Conservation (phyloP, 2,329 filamentous ascomycete genomes). For the Rhynchosporium secalis region DNA sequence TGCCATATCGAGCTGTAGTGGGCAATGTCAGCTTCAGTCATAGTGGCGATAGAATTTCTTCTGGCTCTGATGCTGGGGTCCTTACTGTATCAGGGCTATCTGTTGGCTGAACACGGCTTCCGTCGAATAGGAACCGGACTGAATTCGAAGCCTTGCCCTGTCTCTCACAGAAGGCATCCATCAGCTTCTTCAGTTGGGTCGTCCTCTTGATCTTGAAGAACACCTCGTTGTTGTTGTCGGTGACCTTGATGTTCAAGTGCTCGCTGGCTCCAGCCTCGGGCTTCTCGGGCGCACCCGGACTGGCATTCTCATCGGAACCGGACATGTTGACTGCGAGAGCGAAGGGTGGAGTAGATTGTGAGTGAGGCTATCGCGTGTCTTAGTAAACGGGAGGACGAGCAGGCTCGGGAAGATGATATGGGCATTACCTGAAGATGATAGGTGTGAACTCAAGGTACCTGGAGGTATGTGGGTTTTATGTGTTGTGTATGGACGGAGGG, state of each 20-base stretch:
- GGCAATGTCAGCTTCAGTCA: background rate
- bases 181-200: conserved; percentile 94
- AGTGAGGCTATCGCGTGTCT: conserved; percentile 25
- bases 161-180: conserved; percentile 96
- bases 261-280: conserved; percentile 53
- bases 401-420: background rate
- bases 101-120: conserved; percentile 82
- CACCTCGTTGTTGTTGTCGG: conserved; percentile 98
- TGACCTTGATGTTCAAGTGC: conserved; percentile 99
- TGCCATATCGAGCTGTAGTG: conserved; percentile 82
- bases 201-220: conserved; percentile 99
- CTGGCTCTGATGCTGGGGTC: conserved; percentile 32
- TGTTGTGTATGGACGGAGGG: background rate
- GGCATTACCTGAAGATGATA: background rate
- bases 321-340: conserved; percentile 34
- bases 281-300: conserved; percentile 44
- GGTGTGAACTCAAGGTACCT: background rate
- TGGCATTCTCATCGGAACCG: conserved; percentile 47
- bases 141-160: conserved; percentile 84
- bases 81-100: conserved; percentile 92
- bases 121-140: conserved; percentile 94
- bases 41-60: background rate
- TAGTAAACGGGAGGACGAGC: background rate
- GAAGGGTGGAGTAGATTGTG: conserved; percentile 12
- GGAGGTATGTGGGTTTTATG: background rate